Base-by-base conservation (phyloP, 2,329 filamentous ascomycete genomes). In the Epichloe sylvatica region DNA sequence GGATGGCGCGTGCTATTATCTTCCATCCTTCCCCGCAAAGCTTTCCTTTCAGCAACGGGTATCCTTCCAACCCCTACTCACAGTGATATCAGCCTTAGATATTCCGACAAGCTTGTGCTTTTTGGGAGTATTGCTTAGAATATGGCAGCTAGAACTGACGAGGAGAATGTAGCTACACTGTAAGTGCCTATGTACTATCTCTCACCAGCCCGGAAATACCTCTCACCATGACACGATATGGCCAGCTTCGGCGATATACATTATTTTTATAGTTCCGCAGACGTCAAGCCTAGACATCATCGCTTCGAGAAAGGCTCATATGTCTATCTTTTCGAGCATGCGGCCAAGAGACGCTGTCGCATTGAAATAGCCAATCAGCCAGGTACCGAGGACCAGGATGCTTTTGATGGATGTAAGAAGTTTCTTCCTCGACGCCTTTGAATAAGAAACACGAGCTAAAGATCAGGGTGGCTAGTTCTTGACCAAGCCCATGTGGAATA, bases 231-330 rank as follows among this genome's bases (percentile, higher is more conserved):
- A 12, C 23, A 9, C 5, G 11, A 33, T 35, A 36, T 41, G 15
- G 41, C 9, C 17, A 90, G 85, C 59, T 89, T 86, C 60, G 83
- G 78, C 54, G 86, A 91, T 60, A 63, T 89, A 49, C 86, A 90
- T 64, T 90, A 89, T 66, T 88, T 81, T 66, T 87, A 89, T 67
- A 75, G 77, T 25, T 75, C 80, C n/a, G 80, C 82, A 2, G 73
- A 74, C 5, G 71, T 75, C 50, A 80, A 75, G 50, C 84, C 85
- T 33, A 78, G 75, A n/a, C 86, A 90, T 64, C 83, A 90, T 64
- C 80, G 85, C 47, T 90, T 91, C 64, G 82, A 87, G 64, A 85
- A 84, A 63, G 77, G 81, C 44, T 89, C 84, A 7, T 90, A 90
- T 63, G 76, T 90, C 51, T 90, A 90, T 61, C 70, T 90, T 5